Evolutionary conservation across 2,329 filamentous ascomycete species (phyloP).

Genomic region (Colletotrichum sp.): DNA sequence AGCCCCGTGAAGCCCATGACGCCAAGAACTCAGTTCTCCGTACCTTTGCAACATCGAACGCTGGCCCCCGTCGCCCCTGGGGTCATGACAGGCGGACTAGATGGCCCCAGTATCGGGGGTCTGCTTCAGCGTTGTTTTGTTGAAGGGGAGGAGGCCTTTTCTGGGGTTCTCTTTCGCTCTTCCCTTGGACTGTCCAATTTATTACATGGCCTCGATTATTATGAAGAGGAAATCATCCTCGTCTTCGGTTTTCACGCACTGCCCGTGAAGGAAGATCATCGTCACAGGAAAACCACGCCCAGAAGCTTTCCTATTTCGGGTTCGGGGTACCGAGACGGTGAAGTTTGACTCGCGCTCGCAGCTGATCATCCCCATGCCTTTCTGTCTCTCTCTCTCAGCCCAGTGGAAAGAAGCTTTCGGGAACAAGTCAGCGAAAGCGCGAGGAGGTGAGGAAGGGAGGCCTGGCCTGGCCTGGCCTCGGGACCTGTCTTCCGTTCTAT

Average conservation of each 20-base stretch:
- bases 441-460: not conserved
- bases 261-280: not conserved
- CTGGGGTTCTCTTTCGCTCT: fast-evolving
- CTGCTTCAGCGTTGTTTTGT: not conserved
- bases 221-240: not conserved
- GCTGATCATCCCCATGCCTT: not conserved
- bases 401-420: not conserved
- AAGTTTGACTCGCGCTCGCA: not conserved
- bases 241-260: not conserved
- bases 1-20: not conserved
- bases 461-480: not conserved
- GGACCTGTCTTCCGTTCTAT: not conserved
- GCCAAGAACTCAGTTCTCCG: not conserved
- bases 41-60: not conserved
- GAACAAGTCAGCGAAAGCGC: not conserved
- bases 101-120: not conserved
- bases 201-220: fast-evolving
- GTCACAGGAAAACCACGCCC: not conserved
- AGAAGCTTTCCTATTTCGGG: not conserved
- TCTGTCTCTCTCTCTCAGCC: not conserved
- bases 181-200: not conserved
- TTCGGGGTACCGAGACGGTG: not conserved
- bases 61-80: not conserved
- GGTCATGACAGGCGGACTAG: not conserved
- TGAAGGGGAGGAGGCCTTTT: not conserved